Evolutionary conservation across 108 stramenopile species (phyloP), one percentile per base, ranked within the genome.

Genomic region (Discostella pseudostelligera): DNA sequence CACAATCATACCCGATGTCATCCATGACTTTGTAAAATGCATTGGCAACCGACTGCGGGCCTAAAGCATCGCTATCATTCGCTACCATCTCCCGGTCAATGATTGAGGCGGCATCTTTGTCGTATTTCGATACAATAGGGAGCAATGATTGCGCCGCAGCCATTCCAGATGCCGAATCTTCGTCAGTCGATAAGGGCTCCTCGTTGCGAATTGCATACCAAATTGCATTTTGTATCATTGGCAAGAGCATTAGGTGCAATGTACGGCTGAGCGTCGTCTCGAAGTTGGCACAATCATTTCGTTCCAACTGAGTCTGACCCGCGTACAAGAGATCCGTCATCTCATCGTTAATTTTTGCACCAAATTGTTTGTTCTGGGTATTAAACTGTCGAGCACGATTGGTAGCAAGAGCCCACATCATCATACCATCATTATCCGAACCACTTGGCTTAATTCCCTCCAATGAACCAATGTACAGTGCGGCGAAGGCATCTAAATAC

Each of bases 401-500:
- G 28, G 81, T 84, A 11, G 80, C 81, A 13, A 90, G 63, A 32
- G 74, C 81, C 86, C 84, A 90, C 25, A 87, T 47, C 62, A 90
- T 73, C 54, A 87, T 70, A 17, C 92, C 92, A 72, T 90, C 92
- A 46, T 89, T 82, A 2, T 61, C 36, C 1, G 85, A 80, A n/a
- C 89, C 92, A 39, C 87, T 84, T 26, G 66, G 56, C 4, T 58
- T 26, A 4, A 61, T 59, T 17, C 92, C 92, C 60, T 90, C 92
- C 64, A 93, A 60, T 13, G 86, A 93, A 16, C 92, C 92, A 57
- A 93, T 89, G 42, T 85, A 62, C 6, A 86, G 64, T 8, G 89
- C 87, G 8, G 89, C 89, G 39, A 87, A 88, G 61, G 88, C 81
- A 67, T 91, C 90, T 85, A 84, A 91, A 36, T 69, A 68, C 25